Evolutionary conservation across 768 basidiomycete species (phyloP), one percentile per base, ranked within the genome.

Genomic region (Naganishia friedmannii): DNA sequence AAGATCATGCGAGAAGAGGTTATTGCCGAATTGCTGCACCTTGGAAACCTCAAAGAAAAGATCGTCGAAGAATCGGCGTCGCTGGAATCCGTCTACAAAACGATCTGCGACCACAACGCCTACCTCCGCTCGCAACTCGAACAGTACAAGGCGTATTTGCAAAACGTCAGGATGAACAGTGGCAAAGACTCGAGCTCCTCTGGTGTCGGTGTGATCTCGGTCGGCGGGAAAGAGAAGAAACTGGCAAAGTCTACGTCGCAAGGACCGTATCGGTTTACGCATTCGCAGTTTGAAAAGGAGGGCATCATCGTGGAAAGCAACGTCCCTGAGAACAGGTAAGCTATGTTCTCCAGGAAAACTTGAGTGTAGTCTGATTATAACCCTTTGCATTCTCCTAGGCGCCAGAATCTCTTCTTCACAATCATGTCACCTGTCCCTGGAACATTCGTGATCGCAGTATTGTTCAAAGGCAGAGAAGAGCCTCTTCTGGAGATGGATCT

Each of bases 401-500:
- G 95, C 65, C 91, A 93, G 45, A 95, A 96, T 81, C 97, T 98
- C 74, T 98, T 94, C 84, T 98, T 98, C 87, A 97, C 94, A 78
- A 93, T 99, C 80, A 94, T 91, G 31, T 97, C 94, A 39, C 96
- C 96, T 1, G 91, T 92, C 9, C 95, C 96, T 0, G 96, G 96
- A 56, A 96, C 96, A 10, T 99, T 97, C 82, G 94, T 99, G 80
- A 99, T 99, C 73, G 96, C 95, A 3, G 84, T 99, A 65, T 95
- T 98, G 82, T 99, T 98, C 84, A 97, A 96, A 82, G 96, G 96
- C 51, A 87, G 96, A 23, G 96, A 99, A 78, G 97, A 97, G 83
- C 95, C 96, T 21, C 98, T 99, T 75, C 86, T 98, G 45, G 96
- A 99, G 85, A 98, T 98, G 96, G 93, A 96, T 83, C 86, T 98